A percentile compares a stretch with the other conserved stretches of the same genome.
Conservation (phyloP, 108 stramenopile species). For the Skeletonema marinoi region DNA sequence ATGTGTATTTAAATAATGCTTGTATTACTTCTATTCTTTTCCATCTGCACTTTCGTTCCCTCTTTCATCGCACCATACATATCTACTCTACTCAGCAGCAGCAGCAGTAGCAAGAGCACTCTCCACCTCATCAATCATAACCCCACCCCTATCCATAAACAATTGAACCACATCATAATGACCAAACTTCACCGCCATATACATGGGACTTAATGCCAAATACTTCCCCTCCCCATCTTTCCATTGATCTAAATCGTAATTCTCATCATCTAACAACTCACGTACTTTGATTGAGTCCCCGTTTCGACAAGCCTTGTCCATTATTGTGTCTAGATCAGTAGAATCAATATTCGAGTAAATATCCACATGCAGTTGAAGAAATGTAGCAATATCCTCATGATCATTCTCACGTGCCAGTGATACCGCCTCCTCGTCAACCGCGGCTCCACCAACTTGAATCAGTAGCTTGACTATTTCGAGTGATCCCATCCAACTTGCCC, state of each 20-base stretch:
- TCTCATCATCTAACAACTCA: constrained; percentile 37
- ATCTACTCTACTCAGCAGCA: too few relatives aligned
- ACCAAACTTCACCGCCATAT: constrained; percentile 59
- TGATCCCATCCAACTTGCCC: constrained; percentile 40
- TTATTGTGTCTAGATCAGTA: constrained; percentile 50
- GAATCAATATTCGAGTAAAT: constrained; percentile 43
- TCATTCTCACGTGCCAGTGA: constrained; percentile 49
- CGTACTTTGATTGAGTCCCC: constrained; percentile 51
- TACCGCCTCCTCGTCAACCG: constrained; percentile 46
- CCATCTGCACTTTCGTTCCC: too few relatives aligned
- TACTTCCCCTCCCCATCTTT: constrained; percentile 50
- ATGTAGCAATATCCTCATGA: constrained; percentile 36
- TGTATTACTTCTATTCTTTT: too few relatives aligned
- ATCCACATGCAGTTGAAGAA: constrained; percentile 42
- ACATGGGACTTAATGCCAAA: constrained; percentile 42
- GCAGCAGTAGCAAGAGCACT: background rate
- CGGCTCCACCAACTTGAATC: constrained; percentile 19
- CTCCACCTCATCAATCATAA: background rate
- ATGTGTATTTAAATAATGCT: too few relatives aligned
- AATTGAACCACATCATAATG: constrained; percentile 55
- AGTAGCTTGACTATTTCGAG: constrained; percentile 6
- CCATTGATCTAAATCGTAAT: constrained; percentile 53
- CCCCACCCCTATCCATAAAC: constrained; percentile 21
- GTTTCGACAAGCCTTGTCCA: constrained; percentile 63
- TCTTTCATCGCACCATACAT: too few relatives aligned